Percentiles rank a stretch among this genome's conserved stretches.
phyloP scores from a whole-genome alignment of 2,329 filamentous ascomycete species.

The Aspergillus sp. region DNA sequence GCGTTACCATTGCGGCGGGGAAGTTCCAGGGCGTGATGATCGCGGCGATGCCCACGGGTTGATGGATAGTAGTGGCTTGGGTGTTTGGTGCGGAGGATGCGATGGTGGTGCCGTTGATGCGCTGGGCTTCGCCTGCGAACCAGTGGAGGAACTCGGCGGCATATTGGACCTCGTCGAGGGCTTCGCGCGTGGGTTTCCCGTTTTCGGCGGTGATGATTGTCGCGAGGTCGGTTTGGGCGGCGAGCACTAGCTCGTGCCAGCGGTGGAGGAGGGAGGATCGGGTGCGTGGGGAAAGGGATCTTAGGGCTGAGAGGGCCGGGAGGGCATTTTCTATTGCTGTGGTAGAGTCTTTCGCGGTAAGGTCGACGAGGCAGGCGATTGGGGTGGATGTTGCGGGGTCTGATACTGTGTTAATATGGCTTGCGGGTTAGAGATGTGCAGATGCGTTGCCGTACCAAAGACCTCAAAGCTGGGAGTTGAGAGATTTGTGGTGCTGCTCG shows the following conservation, averaged over 20 bases:
- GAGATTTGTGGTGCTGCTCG: no score
- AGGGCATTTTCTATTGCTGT: neutral
- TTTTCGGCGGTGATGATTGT: conserved; percentile 60
- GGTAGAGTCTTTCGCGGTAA: neutral
- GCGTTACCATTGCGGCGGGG: conserved; percentile 48
- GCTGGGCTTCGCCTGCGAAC: conserved; percentile 59
- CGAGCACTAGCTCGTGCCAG: conserved; percentile 57
- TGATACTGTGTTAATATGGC: neutral
- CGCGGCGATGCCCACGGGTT: conserved; percentile 64
- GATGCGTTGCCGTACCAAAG: no score
- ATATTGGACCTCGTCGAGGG: conserved; percentile 49
- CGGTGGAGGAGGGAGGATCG: conserved; percentile 41
- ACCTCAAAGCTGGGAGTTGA: no score
- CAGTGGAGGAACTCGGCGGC: conserved; percentile 55
- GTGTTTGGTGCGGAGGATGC: conserved; percentile 49
- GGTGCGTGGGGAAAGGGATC: neutral
- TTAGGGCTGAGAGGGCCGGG: neutral
- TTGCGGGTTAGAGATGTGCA: no score
- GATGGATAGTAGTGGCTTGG: conserved; percentile 47
- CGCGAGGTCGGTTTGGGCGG: conserved; percentile 51
- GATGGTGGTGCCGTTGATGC: conserved; percentile 26
- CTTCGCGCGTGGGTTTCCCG: conserved; percentile 56
- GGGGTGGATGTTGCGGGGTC: neutral
- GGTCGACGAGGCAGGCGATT: neutral
- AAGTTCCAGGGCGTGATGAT: conserved; percentile 67